These are phyloP conservation scores for Sphagnum magellanicum DNA, from an alignment of 228 moss, liverwort and hornwort genomes.

Conservation along the genomic window DNA sequence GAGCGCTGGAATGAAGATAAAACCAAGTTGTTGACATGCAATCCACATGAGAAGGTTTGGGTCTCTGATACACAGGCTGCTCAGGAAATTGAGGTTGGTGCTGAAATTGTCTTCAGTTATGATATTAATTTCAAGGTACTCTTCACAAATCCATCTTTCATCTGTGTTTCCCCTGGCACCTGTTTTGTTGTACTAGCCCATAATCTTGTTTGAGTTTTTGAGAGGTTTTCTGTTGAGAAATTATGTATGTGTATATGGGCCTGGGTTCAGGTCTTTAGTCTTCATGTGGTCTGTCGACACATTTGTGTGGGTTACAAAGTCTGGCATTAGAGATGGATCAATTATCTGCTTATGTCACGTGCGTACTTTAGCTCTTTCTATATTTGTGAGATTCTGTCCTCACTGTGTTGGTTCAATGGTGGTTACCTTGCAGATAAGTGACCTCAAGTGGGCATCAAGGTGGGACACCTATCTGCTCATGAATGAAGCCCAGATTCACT, in stretches of 20 bases:
- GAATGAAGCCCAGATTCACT: constrained; percentile 98
- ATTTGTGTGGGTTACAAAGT: not conserved
- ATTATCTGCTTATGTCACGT: not conserved
- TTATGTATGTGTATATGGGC: no score
- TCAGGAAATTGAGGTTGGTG: constrained; percentile 61
- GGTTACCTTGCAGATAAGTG: constrained; percentile 51
- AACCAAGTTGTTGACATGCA: constrained; percentile 51
- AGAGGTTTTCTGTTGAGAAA: no score
- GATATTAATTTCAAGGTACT: constrained; percentile 67
- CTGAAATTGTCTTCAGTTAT: constrained; percentile 62
- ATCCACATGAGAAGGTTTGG: constrained; percentile 43
- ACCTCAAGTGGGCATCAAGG: constrained; percentile 94
- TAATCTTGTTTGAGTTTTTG: not conserved
- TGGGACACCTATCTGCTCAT: constrained; percentile 95
- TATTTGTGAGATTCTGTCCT: not conserved
- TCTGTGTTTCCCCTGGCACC: not conserved
- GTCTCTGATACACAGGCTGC: constrained; percentile 33
- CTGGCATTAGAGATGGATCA: not conserved
- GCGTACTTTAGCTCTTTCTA: not conserved
- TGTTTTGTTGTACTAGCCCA: not conserved
- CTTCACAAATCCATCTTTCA: not conserved
- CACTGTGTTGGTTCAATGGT: not conserved
- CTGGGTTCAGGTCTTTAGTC: not conserved
- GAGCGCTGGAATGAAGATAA: constrained; percentile 28
- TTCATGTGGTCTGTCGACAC: no score